Percentiles rank a stretch among this genome's conserved stretches.
phyloP scores from a whole-genome alignment of 208 protist genomes.

The Leishmania major region DNA sequence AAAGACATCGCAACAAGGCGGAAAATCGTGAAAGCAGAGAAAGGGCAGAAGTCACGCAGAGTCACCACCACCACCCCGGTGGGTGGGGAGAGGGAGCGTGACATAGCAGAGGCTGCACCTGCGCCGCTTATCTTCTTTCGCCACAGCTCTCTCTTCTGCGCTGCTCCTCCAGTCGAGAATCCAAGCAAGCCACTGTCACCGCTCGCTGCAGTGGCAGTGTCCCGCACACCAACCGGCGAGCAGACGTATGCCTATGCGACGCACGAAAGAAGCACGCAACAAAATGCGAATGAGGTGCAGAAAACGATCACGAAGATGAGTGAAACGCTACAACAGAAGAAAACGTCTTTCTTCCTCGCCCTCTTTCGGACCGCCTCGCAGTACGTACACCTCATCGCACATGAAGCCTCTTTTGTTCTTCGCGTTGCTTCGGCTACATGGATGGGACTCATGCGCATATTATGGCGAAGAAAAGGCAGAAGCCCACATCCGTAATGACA shows the following conservation, averaged over 20 bases:
- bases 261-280: slow-evolving; percentile 10
- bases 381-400: neutral
- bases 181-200: neutral
- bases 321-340: neutral
- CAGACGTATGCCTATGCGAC: neutral
- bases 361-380: neutral
- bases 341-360: neutral
- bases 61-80: no score
- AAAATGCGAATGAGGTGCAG: neutral
- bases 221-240: neutral
- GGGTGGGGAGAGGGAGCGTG: neutral
- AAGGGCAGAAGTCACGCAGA: neutral
- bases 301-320: neutral
- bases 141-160: neutral
- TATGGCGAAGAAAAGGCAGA: neutral
- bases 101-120: neutral
- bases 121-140: neutral
- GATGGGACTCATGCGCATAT: neutral
- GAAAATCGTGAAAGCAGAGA: neutral
- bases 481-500: slow-evolving; percentile 10
- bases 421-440: neutral
- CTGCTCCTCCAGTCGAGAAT: neutral
- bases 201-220: neutral
- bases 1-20: neutral
- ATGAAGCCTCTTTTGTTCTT: neutral